These are phyloP conservation scores for Vitis hybrid DNA, from an alignment of 177 flowering plant genomes.

Conservation along the genomic window DNA sequence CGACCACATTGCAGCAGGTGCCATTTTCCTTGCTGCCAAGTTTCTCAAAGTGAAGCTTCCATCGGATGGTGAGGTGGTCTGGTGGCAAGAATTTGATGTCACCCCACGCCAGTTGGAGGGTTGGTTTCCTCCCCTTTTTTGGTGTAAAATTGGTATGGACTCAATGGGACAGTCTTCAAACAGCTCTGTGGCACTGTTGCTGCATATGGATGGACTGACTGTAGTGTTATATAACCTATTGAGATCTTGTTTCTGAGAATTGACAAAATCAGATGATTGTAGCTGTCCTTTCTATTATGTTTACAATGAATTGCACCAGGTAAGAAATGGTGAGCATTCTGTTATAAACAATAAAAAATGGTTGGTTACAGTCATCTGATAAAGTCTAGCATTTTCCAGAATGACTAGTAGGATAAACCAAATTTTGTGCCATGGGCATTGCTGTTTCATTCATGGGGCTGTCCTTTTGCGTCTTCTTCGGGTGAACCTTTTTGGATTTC, in stretches of 20 bases:
- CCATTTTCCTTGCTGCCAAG: constrained; percentile 97
- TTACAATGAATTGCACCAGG: too few species aligned
- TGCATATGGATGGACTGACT: neutral
- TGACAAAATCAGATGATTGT: constrained; percentile 1
- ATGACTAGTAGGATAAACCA: neutral
- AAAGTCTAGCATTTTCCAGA: neutral
- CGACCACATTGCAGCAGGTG: constrained; percentile 96
- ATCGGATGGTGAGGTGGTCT: constrained; percentile 86
- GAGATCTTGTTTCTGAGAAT: too few species aligned
- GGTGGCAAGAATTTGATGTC: constrained; percentile 99
- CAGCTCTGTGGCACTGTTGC: constrained; percentile 2
- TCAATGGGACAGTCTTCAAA: neutral
- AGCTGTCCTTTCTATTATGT: neutral
- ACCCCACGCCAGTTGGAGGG: constrained; percentile 97
- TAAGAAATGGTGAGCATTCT: too few species aligned
- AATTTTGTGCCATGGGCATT: neutral
- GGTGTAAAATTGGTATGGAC: neutral
- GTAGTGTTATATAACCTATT: too few species aligned
- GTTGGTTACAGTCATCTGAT: neutral
- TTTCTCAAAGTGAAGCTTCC: constrained; percentile 93
- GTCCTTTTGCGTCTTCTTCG: constrained; percentile 6
- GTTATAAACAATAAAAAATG: neutral
- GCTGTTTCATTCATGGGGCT: constrained; percentile 1
- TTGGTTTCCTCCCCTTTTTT: constrained; percentile 33
- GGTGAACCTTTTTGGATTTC: neutral